These are phyloP conservation scores for Kodamaea sagamina DNA, from an alignment of 805 yeast genomes.

Conservation along the genomic window DNA sequence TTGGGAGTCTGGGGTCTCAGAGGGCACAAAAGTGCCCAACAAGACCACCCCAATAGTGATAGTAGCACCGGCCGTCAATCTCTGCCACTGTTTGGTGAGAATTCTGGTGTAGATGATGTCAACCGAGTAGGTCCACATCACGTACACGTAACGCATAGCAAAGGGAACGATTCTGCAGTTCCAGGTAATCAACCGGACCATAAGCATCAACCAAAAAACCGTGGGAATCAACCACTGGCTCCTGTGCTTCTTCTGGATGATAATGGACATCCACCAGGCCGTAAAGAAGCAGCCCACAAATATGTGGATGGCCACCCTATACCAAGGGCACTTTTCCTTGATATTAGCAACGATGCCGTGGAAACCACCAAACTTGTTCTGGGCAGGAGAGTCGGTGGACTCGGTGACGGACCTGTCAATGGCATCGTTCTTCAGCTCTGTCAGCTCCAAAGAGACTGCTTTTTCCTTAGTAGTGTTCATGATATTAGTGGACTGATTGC, in stretches of 20 bases:
- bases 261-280: slow-evolving; percentile 51
- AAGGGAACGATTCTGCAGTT: slow-evolving; percentile 37
- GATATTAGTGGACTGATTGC: slow-evolving; percentile 13
- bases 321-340: slow-evolving; percentile 17
- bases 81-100: slow-evolving; percentile 40
- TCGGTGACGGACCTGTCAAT: neutral
- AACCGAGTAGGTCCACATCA: slow-evolving; percentile 30
- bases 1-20: slow-evolving; percentile 47
- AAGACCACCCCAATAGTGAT: slow-evolving; percentile 50
- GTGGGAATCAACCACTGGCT: slow-evolving; percentile 61
- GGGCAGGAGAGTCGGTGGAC: too few relatives aligned
- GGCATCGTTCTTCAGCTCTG: neutral
- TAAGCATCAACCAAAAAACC: slow-evolving; percentile 50
- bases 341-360: slow-evolving; percentile 1
- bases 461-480: neutral
- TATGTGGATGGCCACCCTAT: slow-evolving; percentile 17
- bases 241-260: slow-evolving; percentile 51
- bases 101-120: slow-evolving; percentile 39
- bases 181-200: slow-evolving; percentile 54
- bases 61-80: slow-evolving; percentile 47
- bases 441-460: neutral
- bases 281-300: slow-evolving; percentile 28
- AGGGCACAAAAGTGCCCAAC: slow-evolving; percentile 55
- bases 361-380: slow-evolving; percentile 1
- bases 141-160: slow-evolving; percentile 15